Percentiles rank a stretch among this genome's conserved stretches.
These are phyloP conservation scores for Candida arabinofermentans DNA, from an alignment of 805 yeast genomes.

Conservation along the genomic window DNA sequence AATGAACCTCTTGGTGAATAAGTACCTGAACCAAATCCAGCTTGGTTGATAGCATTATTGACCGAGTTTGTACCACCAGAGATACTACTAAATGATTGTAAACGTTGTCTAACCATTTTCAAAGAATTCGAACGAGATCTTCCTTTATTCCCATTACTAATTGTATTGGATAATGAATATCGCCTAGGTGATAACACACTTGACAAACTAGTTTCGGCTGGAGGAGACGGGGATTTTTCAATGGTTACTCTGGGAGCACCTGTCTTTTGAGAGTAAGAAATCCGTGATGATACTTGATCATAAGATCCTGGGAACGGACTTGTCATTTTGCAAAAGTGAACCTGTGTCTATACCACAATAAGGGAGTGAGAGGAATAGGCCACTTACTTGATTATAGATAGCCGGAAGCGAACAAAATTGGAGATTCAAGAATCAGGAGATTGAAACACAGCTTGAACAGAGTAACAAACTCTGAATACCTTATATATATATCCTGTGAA, in stretches of 20 bases:
- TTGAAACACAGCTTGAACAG: too few species aligned
- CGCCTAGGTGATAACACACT: conserved; percentile 8
- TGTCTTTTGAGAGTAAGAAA: conserved; percentile 6
- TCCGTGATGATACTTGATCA: background rate
- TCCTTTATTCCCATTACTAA: background rate
- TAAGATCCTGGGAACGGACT: conserved; percentile 1
- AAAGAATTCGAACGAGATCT: conserved; percentile 22
- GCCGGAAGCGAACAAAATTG: too few species aligned
- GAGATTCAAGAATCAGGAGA: too few species aligned
- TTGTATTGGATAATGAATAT: background rate
- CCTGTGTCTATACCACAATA: too few species aligned
- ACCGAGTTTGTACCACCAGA: background rate
- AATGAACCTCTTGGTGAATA: conserved; percentile 20
- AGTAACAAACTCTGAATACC: too few species aligned
- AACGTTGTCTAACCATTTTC: conserved; percentile 14
- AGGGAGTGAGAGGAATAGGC: too few species aligned
- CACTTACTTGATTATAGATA: too few species aligned
- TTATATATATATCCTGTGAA: too few species aligned
- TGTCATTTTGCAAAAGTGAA: too few species aligned
- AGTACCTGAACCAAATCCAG: conserved; percentile 4
- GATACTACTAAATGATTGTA: conserved; percentile 12
- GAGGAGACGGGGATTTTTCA: conserved; percentile 6
- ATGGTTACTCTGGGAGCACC: conserved; percentile 11
- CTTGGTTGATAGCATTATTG: background rate
- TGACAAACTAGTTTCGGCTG: conserved; percentile 7